Evolutionary conservation across 164 flowering plant species (phyloP).

Genomic region (Vitis rupestris): DNA sequence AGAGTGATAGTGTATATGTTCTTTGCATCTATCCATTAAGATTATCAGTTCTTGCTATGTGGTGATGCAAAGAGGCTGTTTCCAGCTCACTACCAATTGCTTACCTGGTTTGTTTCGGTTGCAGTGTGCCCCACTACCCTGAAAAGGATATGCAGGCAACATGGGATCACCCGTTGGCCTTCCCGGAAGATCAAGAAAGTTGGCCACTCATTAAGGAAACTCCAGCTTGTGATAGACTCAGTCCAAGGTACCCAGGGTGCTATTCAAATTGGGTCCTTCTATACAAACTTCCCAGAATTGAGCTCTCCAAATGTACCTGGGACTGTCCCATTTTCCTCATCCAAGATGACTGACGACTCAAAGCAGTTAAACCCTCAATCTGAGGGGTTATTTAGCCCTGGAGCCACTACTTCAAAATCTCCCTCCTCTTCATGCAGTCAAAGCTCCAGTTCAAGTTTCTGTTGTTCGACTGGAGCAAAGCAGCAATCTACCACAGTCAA

Average conservation of each 20-base stretch:
- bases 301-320: slow-evolving; percentile 49
- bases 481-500: slow-evolving; percentile 19
- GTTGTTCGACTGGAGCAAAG: slow-evolving; percentile 44
- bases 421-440: slow-evolving; percentile 69
- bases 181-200: slow-evolving; percentile 76
- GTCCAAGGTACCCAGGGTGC: slow-evolving; percentile 57
- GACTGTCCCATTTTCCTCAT: slow-evolving; percentile 29
- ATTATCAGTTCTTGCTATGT: too few species aligned
- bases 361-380: slow-evolving; percentile 26
- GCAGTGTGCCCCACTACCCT: slow-evolving; percentile 77
- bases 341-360: slow-evolving; percentile 19
- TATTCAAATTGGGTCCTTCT: slow-evolving; percentile 48
- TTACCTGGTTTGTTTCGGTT: not conserved
- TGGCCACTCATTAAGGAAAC: slow-evolving; percentile 61
- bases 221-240: slow-evolving; percentile 64
- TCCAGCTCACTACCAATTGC: not conserved
- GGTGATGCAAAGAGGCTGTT: not conserved
- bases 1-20: not conserved
- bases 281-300: slow-evolving; percentile 54
- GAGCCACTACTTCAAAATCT: slow-evolving; percentile 36
- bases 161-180: slow-evolving; percentile 76
- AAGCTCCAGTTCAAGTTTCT: slow-evolving; percentile 57
- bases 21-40: not conserved
- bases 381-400: slow-evolving; percentile 26
- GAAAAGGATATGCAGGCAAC: slow-evolving; percentile 74